Conservation (phyloP, 192 early-diverging fungal genomes). For the Haplosporangium gracile region DNA sequence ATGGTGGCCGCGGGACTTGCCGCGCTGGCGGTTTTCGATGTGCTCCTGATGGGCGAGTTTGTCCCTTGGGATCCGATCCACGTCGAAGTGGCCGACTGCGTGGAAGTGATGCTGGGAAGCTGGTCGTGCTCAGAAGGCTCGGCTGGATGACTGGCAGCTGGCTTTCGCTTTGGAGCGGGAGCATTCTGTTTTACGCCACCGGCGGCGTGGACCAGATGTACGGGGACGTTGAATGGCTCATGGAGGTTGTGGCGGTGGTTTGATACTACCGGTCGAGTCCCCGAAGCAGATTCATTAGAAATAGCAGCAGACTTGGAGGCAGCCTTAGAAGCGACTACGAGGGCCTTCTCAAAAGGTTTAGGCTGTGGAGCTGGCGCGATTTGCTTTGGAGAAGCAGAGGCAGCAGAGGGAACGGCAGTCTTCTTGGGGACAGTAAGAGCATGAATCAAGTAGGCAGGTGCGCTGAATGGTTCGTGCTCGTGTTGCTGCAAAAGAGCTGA, state of each 20-base stretch:
- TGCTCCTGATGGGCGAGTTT: no score
- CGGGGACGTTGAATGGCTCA: background rate
- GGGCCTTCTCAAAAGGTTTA: background rate
- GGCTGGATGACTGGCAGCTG: background rate
- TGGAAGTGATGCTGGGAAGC: no score
- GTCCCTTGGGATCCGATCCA: no score
- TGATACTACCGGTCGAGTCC: background rate
- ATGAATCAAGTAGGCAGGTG: background rate
- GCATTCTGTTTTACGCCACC: background rate
- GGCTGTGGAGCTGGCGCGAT: no score
- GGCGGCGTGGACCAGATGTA: background rate
- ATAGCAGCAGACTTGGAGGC: background rate
- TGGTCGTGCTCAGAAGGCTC: background rate
- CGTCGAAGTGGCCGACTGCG: no score
- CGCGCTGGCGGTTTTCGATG: background rate
- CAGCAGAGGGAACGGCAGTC: background rate
- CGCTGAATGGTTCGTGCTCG: background rate
- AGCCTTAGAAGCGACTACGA: background rate
- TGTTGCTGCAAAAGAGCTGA: background rate
- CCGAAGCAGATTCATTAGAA: background rate
- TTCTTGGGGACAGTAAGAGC: no score
- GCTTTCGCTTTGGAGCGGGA: background rate
- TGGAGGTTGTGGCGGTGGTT: background rate
- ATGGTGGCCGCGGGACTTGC: background rate
- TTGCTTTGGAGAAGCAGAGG: no score